Conservation (phyloP, 768 basidiomycete genomes). For the Tylopilus subfusipes region DNA sequence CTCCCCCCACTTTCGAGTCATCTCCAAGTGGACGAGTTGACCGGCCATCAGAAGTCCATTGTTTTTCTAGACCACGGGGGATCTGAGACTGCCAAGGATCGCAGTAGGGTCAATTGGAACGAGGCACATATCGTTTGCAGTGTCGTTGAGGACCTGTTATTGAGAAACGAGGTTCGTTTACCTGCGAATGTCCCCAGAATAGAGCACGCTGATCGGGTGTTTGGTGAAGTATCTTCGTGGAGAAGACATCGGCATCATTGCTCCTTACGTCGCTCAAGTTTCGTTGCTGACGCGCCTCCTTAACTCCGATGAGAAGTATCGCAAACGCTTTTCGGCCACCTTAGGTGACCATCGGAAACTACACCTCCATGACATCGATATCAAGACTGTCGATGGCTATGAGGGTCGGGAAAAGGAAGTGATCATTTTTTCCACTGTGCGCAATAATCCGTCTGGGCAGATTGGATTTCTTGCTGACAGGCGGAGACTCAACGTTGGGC, state of each 20-base stretch:
- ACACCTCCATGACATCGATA: slow-evolving; percentile 68
- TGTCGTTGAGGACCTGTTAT: slow-evolving; percentile 78
- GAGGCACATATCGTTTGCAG: slow-evolving; percentile 78
- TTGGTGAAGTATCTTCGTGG: slow-evolving; percentile 53
- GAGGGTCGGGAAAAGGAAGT: slow-evolving; percentile 93
- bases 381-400: slow-evolving; percentile 94
- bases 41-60: slow-evolving; percentile 53
- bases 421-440: slow-evolving; percentile 87
- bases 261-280: slow-evolving; percentile 89
- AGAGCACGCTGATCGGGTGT: slow-evolving; percentile 7
- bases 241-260: slow-evolving; percentile 85
- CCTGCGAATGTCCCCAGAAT: neutral
- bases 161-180: slow-evolving; percentile 63
- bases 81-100: slow-evolving; percentile 60
- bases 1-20: slow-evolving; percentile 61
- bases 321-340: slow-evolving; percentile 49
- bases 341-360: slow-evolving; percentile 65
- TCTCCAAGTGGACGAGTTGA: slow-evolving; percentile 35
- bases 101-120: slow-evolving; percentile 71
- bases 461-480: slow-evolving; percentile 90
- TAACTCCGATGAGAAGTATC: slow-evolving; percentile 50
- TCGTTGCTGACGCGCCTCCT: slow-evolving; percentile 66
- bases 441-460: slow-evolving; percentile 70
- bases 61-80: slow-evolving; percentile 82
- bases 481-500: slow-evolving; percentile 82